phyloP scores from a whole-genome alignment of 176 grass and related monocot genomes.

The Pontederia crassipes region DNA sequence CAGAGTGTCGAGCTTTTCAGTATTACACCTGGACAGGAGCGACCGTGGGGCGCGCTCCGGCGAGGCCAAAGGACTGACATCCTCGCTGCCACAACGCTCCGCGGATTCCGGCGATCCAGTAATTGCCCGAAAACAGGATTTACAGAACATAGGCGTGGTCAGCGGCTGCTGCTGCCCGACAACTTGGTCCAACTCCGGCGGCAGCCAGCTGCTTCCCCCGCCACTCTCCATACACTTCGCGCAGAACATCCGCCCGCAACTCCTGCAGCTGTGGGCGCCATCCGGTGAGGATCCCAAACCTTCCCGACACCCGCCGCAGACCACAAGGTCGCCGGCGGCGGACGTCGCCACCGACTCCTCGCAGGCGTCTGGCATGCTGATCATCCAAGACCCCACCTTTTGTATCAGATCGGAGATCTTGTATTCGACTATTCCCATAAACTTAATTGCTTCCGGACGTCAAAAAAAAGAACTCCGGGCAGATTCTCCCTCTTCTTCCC shows the following conservation, averaged over 20 bases:
- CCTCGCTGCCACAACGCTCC: background rate
- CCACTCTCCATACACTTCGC: slow-evolving; percentile 10
- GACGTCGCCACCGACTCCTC: slow-evolving; percentile 18
- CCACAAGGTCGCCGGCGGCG: slow-evolving; percentile 19
- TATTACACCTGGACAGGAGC: slow-evolving; percentile 37
- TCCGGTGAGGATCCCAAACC: background rate
- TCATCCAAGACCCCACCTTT: slow-evolving; percentile 44
- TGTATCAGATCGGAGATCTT: slow-evolving; percentile 38
- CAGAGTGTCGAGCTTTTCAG: slow-evolving; percentile 5
- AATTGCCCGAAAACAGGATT: slow-evolving; percentile 8
- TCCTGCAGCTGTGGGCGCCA: background rate
- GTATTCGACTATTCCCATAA: slow-evolving; percentile 61
- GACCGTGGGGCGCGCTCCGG: slow-evolving; percentile 1
- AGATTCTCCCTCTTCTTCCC: background rate
- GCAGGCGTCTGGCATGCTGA: slow-evolving; percentile 22
- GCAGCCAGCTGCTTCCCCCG: background rate
- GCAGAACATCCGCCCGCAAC: slow-evolving; percentile 16
- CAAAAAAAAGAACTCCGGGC: slow-evolving; percentile 15
- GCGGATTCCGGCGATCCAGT: background rate
- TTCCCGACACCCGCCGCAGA: slow-evolving; percentile 30
- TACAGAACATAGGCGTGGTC: background rate
- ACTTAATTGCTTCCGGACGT: slow-evolving; percentile 22
- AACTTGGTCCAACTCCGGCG: background rate
- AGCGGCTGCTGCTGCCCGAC: background rate
- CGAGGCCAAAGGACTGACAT: slow-evolving; percentile 13